Percentiles rank a stretch among this genome's conserved stretches.
Evolutionary conservation across 495 filamentous ascomycete species (phyloP).

Genomic region (Symbiotaphrina buchneri): DNA sequence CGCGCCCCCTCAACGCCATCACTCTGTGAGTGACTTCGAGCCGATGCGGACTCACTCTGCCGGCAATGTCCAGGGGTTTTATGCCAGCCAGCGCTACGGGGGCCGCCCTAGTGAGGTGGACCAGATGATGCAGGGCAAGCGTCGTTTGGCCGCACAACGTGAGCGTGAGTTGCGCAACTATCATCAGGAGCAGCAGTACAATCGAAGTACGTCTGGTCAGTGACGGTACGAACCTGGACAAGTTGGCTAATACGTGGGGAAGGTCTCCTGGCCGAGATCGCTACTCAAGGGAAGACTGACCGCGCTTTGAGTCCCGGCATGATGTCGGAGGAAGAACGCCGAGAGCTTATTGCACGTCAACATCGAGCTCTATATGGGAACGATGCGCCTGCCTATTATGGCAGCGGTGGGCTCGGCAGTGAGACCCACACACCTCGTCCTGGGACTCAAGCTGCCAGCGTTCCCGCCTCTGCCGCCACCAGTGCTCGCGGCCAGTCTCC

Average conservation of each 20-base stretch:
- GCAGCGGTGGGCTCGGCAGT: constrained; percentile 33
- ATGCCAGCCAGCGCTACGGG: constrained; percentile 82
- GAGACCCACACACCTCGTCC: constrained; percentile 36
- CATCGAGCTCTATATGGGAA: constrained; percentile 78
- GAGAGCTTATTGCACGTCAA: constrained; percentile 87
- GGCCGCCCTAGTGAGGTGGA: constrained; percentile 86
- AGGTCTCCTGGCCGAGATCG: constrained; percentile 68
- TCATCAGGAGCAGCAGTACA: constrained; percentile 99
- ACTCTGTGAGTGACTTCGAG: constrained; percentile 79
- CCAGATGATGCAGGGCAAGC: constrained; percentile 96
- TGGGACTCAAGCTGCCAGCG: constrained; percentile 30
- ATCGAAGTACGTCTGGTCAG: constrained; percentile 50
- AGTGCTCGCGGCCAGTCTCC: constrained; percentile 28
- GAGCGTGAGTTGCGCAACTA: constrained; percentile 99
- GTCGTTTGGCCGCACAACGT: constrained; percentile 93
- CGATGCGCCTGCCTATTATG: constrained; percentile 37
- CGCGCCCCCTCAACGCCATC: constrained; percentile 40
- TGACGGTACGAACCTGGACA: constrained; percentile 8
- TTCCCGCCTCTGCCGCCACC: constrained; percentile 23
- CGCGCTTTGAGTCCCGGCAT: constrained; percentile 76
- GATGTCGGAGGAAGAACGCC: constrained; percentile 89
- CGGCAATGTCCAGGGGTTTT: constrained; percentile 79
- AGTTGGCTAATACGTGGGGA: constrained; percentile 21
- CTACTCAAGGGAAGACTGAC: constrained; percentile 60
- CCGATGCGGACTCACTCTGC: constrained; percentile 45